These are phyloP conservation scores for Lecanoromycetidae sp. DNA, from an alignment of 2,329 filamentous ascomycete genomes.

Conservation along the genomic window DNA sequence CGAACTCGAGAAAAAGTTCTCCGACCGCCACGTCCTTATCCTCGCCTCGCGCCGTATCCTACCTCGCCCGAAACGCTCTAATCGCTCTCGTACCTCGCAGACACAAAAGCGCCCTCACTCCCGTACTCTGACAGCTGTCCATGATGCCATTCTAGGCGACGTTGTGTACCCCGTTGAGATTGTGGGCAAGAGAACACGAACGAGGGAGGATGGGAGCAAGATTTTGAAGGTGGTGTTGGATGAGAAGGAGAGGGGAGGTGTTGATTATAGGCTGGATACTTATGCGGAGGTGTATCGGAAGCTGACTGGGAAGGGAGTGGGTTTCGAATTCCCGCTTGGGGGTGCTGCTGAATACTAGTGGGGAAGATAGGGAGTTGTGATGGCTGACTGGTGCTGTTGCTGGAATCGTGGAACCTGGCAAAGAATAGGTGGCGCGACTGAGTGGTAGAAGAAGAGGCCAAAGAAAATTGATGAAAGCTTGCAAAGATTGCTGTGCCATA, in stretches of 20 bases:
- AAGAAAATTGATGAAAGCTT: not conserved
- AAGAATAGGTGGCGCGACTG: not conserved
- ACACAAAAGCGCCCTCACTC: conserved; percentile 98
- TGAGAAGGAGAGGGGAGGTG: conserved; percentile 99
- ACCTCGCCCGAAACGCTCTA: conserved; percentile 95
- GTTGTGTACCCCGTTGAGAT: conserved; percentile 99
- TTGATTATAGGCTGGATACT: conserved; percentile 98
- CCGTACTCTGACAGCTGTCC: conserved; percentile 94
- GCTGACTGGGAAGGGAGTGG: conserved; percentile 88
- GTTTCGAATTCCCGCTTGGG: conserved; percentile 96
- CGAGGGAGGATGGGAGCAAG: conserved; percentile 98
- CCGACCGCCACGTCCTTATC: conserved; percentile 98
- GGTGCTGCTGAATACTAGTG: conserved; percentile 68
- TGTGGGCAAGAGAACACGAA: conserved; percentile 95
- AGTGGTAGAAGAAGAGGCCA: not conserved
- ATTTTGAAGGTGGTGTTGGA: conserved; percentile 97
- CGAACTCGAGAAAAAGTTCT: conserved; percentile 99
- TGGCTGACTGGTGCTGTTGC: not conserved
- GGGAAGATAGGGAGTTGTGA: not conserved
- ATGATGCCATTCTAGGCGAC: conserved; percentile 95
- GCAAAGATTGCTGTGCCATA: not conserved
- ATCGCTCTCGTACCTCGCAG: conserved; percentile 88
- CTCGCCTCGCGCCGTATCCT: conserved; percentile 97
- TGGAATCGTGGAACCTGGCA: not conserved
- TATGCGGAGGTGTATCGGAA: conserved; percentile 99